Evolutionary conservation across 202 grass and related monocot genomes (phyloP).

Genomic region (Panicum virgatum): DNA sequence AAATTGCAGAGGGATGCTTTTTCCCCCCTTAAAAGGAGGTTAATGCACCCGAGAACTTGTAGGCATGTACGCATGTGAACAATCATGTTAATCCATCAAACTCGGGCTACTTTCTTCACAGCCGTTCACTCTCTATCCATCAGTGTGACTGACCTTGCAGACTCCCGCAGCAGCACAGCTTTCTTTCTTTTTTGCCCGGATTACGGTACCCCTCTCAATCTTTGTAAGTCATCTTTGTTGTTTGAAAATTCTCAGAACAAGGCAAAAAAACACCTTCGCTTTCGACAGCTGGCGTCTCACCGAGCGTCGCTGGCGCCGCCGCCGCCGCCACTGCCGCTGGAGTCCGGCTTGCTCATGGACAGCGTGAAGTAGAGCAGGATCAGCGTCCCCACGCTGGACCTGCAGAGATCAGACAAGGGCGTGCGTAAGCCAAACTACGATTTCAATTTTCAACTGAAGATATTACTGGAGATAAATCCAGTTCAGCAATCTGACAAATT

Average conservation of each 20-base stretch:
- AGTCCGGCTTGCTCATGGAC: constrained; percentile 62
- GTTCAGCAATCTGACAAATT: too few relatives aligned
- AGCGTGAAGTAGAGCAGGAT: constrained; percentile 96
- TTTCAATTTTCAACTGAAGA: too few relatives aligned
- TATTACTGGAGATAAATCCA: too few relatives aligned
- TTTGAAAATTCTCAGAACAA: too few relatives aligned
- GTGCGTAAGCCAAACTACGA: too few relatives aligned
- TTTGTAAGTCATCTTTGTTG: background rate
- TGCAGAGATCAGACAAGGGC: constrained; percentile 32
- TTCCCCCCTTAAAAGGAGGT: too few relatives aligned
- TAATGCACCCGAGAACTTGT: too few relatives aligned
- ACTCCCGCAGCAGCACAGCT: background rate
- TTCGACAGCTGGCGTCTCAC: constrained; percentile 47
- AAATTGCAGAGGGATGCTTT: background rate
- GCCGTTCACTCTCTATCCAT: background rate
- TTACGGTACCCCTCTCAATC: background rate
- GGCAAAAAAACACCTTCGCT: too few relatives aligned
- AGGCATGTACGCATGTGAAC: too few relatives aligned
- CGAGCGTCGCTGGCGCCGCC: too few relatives aligned
- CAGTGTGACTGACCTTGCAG: background rate
- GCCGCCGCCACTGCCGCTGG: background rate
- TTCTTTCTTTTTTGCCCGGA: background rate
- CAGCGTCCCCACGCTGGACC: constrained; percentile 94
- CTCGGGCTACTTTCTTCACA: constrained; percentile 23
- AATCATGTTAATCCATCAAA: too few relatives aligned